Percentiles rank a stretch among this genome's conserved stretches.
phyloP scores from a whole-genome alignment of 169 alveolate genomes.

The Toxoplasma gondii region DNA sequence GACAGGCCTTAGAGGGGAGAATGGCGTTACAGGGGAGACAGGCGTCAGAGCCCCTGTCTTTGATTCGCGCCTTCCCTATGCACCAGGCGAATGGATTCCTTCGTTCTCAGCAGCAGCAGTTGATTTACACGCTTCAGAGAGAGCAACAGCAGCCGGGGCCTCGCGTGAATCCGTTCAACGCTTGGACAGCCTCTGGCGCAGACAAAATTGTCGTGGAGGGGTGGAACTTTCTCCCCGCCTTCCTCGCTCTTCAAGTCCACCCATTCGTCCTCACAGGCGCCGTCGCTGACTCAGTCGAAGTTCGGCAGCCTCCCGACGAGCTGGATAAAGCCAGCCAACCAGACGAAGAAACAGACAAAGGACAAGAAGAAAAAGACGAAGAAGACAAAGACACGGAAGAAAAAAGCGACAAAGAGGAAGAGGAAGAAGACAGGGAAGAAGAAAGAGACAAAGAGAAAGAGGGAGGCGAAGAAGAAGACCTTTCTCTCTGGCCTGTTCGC shows the following conservation, averaged over 20 bases:
- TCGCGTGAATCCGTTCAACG: constrained; percentile 51
- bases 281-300: constrained; percentile 38
- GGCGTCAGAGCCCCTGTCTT: background rate
- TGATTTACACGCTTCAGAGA: background rate
- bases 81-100: background rate
- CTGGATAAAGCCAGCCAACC: background rate
- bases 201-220: constrained; percentile 67
- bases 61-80: background rate
- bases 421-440: background rate
- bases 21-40: no score
- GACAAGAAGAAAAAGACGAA: background rate
- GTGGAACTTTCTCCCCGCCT: constrained; percentile 62
- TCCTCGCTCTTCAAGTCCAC: constrained; percentile 63
- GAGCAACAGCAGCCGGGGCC: constrained; percentile 31
- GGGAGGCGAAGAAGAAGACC: no score
- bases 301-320: background rate
- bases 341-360: background rate
- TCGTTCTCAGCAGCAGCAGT: constrained; percentile 25
- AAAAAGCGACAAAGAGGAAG: background rate
- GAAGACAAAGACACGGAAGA: background rate
- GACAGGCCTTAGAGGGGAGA: no score
- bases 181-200: constrained; percentile 49
- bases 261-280: constrained; percentile 66
- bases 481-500: background rate
- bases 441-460: no score